Evolutionary conservation across 2,329 filamentous ascomycete genomes (phyloP).

Genomic region (Colletotrichum phormii): DNA sequence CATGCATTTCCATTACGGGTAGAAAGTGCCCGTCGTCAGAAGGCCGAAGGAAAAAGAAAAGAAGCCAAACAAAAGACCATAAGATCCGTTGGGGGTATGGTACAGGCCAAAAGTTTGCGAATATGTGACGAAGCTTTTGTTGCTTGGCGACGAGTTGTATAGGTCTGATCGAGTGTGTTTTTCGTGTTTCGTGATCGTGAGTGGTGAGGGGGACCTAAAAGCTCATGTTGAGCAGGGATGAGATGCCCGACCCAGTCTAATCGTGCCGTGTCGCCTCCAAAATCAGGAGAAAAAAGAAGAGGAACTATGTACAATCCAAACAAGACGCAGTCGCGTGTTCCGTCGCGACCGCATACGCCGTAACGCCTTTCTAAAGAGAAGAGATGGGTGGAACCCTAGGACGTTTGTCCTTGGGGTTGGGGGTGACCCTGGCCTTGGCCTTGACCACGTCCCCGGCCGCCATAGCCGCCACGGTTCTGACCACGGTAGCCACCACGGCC

Average conservation of each 20-base stretch:
- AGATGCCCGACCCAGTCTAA: slow-evolving; percentile 36
- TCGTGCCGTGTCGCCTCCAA: slow-evolving; percentile 30
- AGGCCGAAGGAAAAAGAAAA: slow-evolving; percentile 35
- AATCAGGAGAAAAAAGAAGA: slow-evolving; percentile 25
- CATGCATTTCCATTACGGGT: slow-evolving; percentile 24
- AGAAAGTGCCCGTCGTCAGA: slow-evolving; percentile 33
- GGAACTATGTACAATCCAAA: slow-evolving; percentile 41
- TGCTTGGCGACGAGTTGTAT: slow-evolving; percentile 25
- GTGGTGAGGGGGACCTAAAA: slow-evolving; percentile 19
- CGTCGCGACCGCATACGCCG: slow-evolving; percentile 24
- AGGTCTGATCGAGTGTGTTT: slow-evolving; percentile 27
- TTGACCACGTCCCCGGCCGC: slow-evolving; percentile 29
- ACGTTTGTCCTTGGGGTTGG: slow-evolving; percentile 41
- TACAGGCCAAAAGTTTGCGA: slow-evolving; percentile 37
- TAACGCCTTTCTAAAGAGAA: slow-evolving; percentile 34
- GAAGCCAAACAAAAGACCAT: slow-evolving; percentile 36
- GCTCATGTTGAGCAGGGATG: slow-evolving; percentile 23
- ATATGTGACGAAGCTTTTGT: slow-evolving; percentile 35
- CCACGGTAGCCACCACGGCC: slow-evolving; percentile 40
- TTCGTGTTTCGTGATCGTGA: slow-evolving; percentile 34
- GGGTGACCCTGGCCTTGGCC: slow-evolving; percentile 38
- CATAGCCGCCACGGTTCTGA: slow-evolving; percentile 29
- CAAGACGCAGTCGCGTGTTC: slow-evolving; percentile 28
- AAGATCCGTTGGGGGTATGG: slow-evolving; percentile 35
- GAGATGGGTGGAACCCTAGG: slow-evolving; percentile 43